phyloP scores from a whole-genome alignment of 2,329 filamentous ascomycete species.

The Colletotrichum truncatum region DNA sequence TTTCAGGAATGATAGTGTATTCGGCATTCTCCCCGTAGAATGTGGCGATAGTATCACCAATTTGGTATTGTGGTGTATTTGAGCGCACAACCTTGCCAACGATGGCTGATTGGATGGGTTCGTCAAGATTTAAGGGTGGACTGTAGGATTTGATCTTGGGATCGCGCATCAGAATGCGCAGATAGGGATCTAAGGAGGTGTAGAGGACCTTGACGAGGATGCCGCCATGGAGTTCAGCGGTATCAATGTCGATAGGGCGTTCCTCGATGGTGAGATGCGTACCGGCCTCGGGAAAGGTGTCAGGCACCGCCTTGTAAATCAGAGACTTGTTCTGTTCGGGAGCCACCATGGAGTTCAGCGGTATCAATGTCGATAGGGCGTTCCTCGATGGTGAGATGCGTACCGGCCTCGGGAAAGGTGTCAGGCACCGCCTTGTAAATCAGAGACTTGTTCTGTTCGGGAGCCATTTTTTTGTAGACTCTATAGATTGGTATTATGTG shows the following conservation, averaged over 20 bases:
- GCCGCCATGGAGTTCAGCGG: conserved; percentile 65
- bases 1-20: conserved; percentile 54
- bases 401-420: conserved; percentile 69
- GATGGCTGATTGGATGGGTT: conserved; percentile 70
- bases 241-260: conserved; percentile 72
- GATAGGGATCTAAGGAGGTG: conserved; percentile 85
- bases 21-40: conserved; percentile 69
- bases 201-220: conserved; percentile 76
- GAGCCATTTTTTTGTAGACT: too few relatives aligned
- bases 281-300: conserved; percentile 69
- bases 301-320: too few relatives aligned
- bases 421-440: too few relatives aligned
- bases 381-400: conserved; percentile 75
- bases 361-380: conserved; percentile 72
- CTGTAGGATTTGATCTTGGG: conserved; percentile 72
- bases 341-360: conserved; percentile 65
- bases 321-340: too few relatives aligned
- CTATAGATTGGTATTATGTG: too few relatives aligned
- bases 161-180: conserved; percentile 80
- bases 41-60: conserved; percentile 54
- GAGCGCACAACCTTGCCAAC: conserved; percentile 78
- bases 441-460: too few relatives aligned
- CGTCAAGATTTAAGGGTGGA: conserved; percentile 66
- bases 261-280: conserved; percentile 75
- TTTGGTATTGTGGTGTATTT: conserved; percentile 61